Conservation (phyloP, 2,329 filamentous ascomycete species). For the Calonectria montana region DNA sequence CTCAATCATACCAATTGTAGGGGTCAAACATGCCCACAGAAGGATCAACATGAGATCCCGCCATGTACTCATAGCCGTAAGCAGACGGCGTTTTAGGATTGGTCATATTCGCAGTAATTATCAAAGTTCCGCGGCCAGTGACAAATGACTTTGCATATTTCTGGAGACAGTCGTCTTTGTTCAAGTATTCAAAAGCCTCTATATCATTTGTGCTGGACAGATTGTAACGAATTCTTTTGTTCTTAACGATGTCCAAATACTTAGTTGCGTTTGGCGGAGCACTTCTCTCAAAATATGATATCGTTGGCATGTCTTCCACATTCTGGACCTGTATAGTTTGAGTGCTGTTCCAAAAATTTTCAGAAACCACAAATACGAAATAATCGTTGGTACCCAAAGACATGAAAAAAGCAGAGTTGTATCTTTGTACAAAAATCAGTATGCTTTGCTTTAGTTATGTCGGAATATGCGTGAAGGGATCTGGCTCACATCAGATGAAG, state of each 20-base stretch:
- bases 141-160: background rate
- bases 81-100: background rate
- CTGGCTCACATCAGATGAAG: conserved; percentile 9
- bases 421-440: background rate
- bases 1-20: background rate
- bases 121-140: background rate
- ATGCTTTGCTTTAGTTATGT: background rate
- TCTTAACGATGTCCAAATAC: background rate
- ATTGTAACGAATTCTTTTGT: background rate
- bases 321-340: background rate
- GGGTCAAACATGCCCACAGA: background rate
- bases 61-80: background rate
- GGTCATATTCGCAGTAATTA: background rate
- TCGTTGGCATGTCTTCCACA: background rate
- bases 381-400: background rate
- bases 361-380: background rate
- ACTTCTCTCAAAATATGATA: too few relatives aligned
- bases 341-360: conserved; percentile 20
- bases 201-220: background rate
- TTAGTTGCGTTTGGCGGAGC: background rate
- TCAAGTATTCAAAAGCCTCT: background rate
- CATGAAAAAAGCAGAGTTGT: conserved; percentile 10
- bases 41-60: background rate
- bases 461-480: background rate
- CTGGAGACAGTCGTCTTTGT: background rate